Evolutionary conservation across 1,284 basidiomycete genomes (phyloP), one percentile per base, ranked within the genome.

Genomic region (Ceratobasidium papillatum): DNA sequence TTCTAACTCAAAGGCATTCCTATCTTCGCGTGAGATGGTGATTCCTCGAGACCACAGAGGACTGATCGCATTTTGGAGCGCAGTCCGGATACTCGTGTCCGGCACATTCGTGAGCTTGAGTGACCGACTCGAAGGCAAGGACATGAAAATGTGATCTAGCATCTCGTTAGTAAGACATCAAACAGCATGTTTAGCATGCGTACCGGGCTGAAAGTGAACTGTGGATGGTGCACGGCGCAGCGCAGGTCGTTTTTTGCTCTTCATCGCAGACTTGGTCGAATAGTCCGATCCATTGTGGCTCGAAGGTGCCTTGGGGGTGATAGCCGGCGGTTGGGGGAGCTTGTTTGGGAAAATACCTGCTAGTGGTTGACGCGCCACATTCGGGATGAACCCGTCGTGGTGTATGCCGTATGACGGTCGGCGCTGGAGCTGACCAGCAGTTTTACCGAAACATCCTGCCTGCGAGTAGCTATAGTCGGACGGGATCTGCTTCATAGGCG

Each of bases 51-150:
- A 58, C 66, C 66, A 69, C 12, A 69, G 54, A 9, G 66, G 66
- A 22, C 52, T 69, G 54, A 69, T 52, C 1, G 66, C 66, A 22
- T 69, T 69, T 58, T 69, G 66, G n/a, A 69, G 38, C 7, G 66
- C 66, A 38, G 66, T 69, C 12, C 66, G 66, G 38, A 69, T 69
- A 34, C 30, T 58, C 22, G 52, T 56, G 38, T 69, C 66, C 32
- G 66, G 66, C n/a, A 69, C 22, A 27, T 69, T 69, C 36, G 66
- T 69, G 36, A 69, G 66, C n/a, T 69, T 69, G 51, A 69, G 66
- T 27, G 66, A 69, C 52, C 66, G 66, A 32, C 51, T 69, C 52
- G 66, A 69, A 8, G 66, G 66, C 66, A 69, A 58, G 25, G 66
- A 56, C 66, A 69, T 69, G 41, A 69, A 69, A 41, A 69, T 69